Evolutionary conservation across 768 basidiomycete species (phyloP), one percentile per base, ranked within the genome.

Genomic region (Naganishia randhawae): DNA sequence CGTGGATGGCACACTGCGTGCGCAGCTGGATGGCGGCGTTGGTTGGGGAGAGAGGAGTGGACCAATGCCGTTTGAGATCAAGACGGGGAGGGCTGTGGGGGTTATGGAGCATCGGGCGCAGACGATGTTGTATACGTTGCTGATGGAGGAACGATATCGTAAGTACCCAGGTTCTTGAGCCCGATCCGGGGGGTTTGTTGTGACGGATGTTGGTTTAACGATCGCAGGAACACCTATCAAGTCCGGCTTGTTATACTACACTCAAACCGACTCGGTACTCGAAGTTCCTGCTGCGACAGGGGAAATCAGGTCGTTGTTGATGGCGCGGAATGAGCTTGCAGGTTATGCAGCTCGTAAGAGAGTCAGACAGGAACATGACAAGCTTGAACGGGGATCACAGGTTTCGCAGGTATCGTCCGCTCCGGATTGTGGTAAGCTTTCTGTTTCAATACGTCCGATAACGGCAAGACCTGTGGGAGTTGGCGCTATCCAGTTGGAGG

Each of bases 31-130:
- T n/a, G n/a, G n/a, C n/a, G n/a, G n/a, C n/a, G n/a, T n/a, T n/a
- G n/a, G n/a, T n/a, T n/a, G n/a, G n/a, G n/a, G n/a, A n/a, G n/a
- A n/a, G n/a, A n/a, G 33, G 35, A 61, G 37, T 11, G 73, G 69
- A 53, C 74, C 87, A 0, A 83, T 88, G 72, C 95, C 95, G 0
- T 87, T 99, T 63, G 96, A 99, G 79, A 91, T 99, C 81, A 99
- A 99, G 81, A 99, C 96, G 0, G 96, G 96, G 1, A 84, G 89
- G 33, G 81, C 88, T 0, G 82, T 85, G 9, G 88, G 86, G 0
- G 85, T 85, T 1, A 87, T 93, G 86, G 92, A 95, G 72, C 95
- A 98, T 79, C 89, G 96, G 41, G 96, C 96, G 0, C 96, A 99
- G 80, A 99, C 96, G 0, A 93, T 97, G 88, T 81, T 99, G 3